A percentile compares a stretch with the other conserved stretches of the same genome.
phyloP scores from a whole-genome alignment of 208 protist genomes.

The Trichomonas tenax region DNA sequence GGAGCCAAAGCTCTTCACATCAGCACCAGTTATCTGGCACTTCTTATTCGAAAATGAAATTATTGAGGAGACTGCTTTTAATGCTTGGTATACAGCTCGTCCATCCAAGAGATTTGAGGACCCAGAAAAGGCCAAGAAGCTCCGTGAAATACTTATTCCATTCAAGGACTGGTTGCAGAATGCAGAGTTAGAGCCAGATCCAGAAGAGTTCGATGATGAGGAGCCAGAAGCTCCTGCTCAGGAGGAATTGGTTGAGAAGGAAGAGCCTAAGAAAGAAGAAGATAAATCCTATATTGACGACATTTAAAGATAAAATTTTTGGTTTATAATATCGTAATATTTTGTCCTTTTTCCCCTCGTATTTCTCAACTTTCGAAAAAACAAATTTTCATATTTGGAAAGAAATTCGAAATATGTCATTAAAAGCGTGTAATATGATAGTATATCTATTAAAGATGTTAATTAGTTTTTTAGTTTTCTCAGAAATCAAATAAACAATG shows the following conservation, averaged over 20 bases:
- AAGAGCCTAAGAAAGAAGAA: background rate
- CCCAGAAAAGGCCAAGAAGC: background rate
- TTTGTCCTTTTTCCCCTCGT: background rate
- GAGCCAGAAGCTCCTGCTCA: background rate
- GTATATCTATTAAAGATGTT: too few relatives aligned
- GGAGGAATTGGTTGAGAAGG: background rate
- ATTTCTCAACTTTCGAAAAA: background rate
- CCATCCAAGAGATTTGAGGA: background rate
- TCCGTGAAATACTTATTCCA: background rate
- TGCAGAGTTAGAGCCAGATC: background rate
- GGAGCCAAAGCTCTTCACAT: background rate
- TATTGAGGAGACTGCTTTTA: background rate
- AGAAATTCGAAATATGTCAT: too few relatives aligned
- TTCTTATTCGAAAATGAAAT: background rate
- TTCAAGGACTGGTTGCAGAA: background rate
- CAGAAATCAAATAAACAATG: too few relatives aligned
- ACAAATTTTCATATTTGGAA: too few relatives aligned
- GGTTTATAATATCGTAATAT: background rate
- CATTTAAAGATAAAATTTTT: background rate
- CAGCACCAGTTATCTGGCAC: background rate
- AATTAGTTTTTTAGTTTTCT: too few relatives aligned
- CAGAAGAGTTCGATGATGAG: background rate
- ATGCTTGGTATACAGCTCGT: background rate
- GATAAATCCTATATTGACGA: background rate
- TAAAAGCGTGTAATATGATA: too few relatives aligned